A percentile compares a stretch with the other conserved stretches of the same genome.
Conservation (phyloP, 345 rosid genomes). For the Pseudoturritis turrita region DNA sequence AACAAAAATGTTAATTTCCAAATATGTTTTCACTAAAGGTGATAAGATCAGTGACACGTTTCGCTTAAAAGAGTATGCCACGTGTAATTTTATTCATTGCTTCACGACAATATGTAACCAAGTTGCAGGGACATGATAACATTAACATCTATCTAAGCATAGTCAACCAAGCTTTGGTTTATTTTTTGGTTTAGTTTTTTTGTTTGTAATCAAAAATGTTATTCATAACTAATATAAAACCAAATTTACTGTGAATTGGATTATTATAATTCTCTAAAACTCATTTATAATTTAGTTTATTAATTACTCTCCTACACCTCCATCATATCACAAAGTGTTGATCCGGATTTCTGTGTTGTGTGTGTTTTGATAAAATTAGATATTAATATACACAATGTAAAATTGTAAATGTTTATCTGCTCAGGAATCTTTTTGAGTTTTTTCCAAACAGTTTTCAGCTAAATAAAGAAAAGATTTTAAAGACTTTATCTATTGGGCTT, state of each 20-base stretch:
- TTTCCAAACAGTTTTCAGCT: no score
- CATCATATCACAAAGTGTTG: background rate
- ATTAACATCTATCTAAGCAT: background rate
- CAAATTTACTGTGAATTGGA: background rate
- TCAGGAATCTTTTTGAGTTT: no score
- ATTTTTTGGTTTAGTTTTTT: background rate
- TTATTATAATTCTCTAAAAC: background rate
- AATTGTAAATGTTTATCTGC: no score
- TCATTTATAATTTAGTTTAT: background rate
- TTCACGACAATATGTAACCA: slow-evolving; percentile 16
- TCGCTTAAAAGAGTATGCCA: background rate
- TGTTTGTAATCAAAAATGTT: background rate
- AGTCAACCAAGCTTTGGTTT: background rate
- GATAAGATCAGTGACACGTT: slow-evolving; percentile 19
- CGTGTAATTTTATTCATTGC: slow-evolving; percentile 2
- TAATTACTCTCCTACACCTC: background rate
- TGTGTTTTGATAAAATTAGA: background rate
- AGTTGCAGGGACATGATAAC: slow-evolving; percentile 19
- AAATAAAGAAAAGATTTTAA: background rate
- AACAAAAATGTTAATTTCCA: background rate
- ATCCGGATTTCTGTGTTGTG: background rate
- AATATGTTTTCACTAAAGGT: background rate
- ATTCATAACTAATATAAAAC: background rate
- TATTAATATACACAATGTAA: no score
- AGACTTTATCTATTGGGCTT: slow-evolving; percentile 8